A percentile compares a stretch with the other conserved stretches of the same genome.
Conservation (phyloP, 177 flowering plant species). For the Telopea speciosissima region DNA sequence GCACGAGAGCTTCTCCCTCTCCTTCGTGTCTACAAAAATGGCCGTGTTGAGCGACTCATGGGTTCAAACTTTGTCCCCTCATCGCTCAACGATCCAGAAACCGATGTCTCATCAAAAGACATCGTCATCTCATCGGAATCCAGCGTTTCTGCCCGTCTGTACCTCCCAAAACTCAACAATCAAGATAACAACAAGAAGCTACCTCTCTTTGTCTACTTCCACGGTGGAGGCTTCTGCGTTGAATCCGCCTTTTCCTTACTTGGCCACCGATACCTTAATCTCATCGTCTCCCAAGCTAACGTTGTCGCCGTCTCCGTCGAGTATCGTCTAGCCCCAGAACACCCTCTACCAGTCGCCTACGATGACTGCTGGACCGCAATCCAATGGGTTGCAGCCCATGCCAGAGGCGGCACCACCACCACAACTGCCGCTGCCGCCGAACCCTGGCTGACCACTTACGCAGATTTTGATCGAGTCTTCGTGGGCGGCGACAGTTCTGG, state of each 20-base stretch:
- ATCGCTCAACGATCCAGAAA: neutral
- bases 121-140: neutral
- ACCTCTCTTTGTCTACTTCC: conserved; percentile 21
- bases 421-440: conserved; percentile 7
- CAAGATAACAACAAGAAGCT: conserved; percentile 11
- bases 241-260: conserved; percentile 31
- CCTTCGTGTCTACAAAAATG: neutral
- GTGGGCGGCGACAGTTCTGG: conserved; percentile 53
- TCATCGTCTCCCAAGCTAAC: conserved; percentile 17
- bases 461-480: conserved; percentile 28
- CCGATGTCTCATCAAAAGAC: neutral
- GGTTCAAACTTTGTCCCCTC: neutral
- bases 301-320: conserved; percentile 31
- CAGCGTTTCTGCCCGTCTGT: neutral
- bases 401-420: too few relatives aligned
- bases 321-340: conserved; percentile 37
- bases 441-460: conserved; percentile 29
- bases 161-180: neutral
- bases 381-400: conserved; percentile 13
- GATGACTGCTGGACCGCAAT: conserved; percentile 40
- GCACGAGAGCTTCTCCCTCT: neutral
- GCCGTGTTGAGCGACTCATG: neutral
- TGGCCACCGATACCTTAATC: conserved; percentile 20
- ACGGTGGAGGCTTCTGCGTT: conserved; percentile 44
- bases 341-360: conserved; percentile 31